Percentiles rank a stretch among this genome's conserved stretches.
phyloP scores from a whole-genome alignment of 2,329 filamentous ascomycete genomes.

The Thielaviopsis punctulata region DNA sequence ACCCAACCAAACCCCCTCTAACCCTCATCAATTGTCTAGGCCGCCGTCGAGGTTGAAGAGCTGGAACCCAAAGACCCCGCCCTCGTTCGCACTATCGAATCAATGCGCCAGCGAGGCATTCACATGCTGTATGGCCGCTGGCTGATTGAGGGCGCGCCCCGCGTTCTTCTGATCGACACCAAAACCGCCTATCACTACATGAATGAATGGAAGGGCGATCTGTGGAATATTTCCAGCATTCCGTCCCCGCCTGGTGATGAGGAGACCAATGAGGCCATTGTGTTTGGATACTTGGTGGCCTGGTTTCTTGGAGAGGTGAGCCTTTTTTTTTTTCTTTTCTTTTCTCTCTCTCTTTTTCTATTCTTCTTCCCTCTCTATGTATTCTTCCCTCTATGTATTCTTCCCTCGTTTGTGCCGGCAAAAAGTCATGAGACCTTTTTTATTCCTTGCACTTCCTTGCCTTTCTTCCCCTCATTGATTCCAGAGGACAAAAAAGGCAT shows the following conservation, averaged over 20 bases:
- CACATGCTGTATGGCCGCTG: slow-evolving; percentile 85
- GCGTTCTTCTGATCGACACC: slow-evolving; percentile 88
- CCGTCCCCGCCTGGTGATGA: slow-evolving; percentile 83
- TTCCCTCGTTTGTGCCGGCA: no score
- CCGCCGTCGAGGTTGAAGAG: slow-evolving; percentile 93
- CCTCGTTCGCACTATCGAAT: slow-evolving; percentile 65
- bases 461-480: not conserved
- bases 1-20: no score
- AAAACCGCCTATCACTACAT: slow-evolving; percentile 81
- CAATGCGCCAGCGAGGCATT: slow-evolving; percentile 86
- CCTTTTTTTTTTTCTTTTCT: slow-evolving; percentile 7
- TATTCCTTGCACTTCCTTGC: not conserved
- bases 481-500: no score
- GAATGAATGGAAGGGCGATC: slow-evolving; percentile 91
- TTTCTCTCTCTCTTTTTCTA: not conserved
- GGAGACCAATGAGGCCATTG: slow-evolving; percentile 93
- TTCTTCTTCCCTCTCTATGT: not conserved
- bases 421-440: no score
- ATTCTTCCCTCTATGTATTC: not conserved
- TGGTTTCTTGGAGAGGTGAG: slow-evolving; percentile 95
- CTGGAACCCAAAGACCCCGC: slow-evolving; percentile 69
- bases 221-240: slow-evolving; percentile 86
- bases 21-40: slow-evolving; percentile 30
- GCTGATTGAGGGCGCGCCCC: slow-evolving; percentile 90
- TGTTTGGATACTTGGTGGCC: slow-evolving; percentile 91